Percentiles rank a stretch among this genome's conserved stretches.
Conservation (phyloP, 805 yeast genomes). For the Saturnispora diversa region DNA sequence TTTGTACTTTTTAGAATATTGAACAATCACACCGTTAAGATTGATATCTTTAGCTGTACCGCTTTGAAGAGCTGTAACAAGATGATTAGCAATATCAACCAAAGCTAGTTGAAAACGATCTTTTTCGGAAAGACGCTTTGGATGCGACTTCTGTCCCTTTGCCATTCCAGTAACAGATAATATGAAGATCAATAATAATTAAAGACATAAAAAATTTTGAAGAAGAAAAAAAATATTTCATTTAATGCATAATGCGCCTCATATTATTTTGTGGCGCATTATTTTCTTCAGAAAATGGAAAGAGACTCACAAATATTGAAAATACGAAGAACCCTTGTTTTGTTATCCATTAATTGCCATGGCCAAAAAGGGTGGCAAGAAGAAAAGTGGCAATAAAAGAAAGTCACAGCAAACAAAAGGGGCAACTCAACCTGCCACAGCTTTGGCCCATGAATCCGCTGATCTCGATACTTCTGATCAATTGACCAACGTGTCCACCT, state of each 20-base stretch:
- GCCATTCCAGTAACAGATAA: too few relatives aligned
- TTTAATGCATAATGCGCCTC: not conserved
- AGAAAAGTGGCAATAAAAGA: conserved; percentile 5
- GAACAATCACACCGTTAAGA: conserved; percentile 78
- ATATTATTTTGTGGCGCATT: not conserved
- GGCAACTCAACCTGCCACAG: too few relatives aligned
- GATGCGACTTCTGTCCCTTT: conserved; percentile 38
- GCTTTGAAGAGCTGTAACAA: conserved; percentile 62
- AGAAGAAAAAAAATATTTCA: not conserved
- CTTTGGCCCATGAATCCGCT: too few relatives aligned
- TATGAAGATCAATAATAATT: too few relatives aligned
- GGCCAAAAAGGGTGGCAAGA: conserved; percentile 8
- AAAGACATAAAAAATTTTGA: too few relatives aligned
- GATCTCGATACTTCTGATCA: too few relatives aligned
- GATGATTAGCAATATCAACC: conserved; percentile 81
- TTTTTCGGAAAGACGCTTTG: conserved; percentile 77
- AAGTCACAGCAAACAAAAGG: not conserved
- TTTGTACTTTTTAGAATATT: conserved; percentile 84
- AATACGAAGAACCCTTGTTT: not conserved
- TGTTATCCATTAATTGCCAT: not conserved
- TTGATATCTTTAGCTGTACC: conserved; percentile 66
- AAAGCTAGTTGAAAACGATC: conserved; percentile 91
- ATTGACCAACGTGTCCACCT: too few relatives aligned
- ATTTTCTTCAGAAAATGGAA: not conserved
- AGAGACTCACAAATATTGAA: not conserved